Evolutionary conservation across 371 early-diverging fungal genomes (phyloP).

Genomic region (Mucor racemosus): DNA sequence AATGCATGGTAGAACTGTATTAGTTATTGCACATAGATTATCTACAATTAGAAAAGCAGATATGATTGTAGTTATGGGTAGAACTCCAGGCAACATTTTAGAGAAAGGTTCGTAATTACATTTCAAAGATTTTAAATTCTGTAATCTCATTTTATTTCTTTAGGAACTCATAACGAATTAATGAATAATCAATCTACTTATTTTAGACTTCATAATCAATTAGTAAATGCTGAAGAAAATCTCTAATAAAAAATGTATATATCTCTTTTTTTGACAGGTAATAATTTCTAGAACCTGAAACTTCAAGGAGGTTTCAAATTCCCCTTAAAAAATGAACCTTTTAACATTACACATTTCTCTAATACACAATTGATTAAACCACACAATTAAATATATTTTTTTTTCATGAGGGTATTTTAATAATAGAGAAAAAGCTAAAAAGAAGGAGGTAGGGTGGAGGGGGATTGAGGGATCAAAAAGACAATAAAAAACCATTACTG

Average conservation of each 20-base stretch:
- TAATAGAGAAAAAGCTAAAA: not conserved
- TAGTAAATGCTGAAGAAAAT: conserved; percentile 28
- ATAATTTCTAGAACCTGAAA: not conserved
- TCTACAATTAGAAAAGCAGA: conserved; percentile 75
- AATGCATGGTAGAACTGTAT: conserved; percentile 72
- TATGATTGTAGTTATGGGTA: conserved; percentile 70
- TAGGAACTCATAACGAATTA: conserved; percentile 62
- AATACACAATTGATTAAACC: not conserved
- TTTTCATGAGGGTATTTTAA: conserved; percentile 8
- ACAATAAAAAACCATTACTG: too few species aligned
- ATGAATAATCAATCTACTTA: conserved; percentile 57
- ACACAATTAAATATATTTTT: not conserved
- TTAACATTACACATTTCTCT: too few species aligned
- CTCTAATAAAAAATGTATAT: conserved; percentile 5
- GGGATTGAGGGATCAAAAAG: not conserved
- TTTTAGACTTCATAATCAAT: conserved; percentile 50
- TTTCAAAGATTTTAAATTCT: not conserved
- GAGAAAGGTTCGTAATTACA: conserved; percentile 53
- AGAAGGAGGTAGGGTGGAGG: not conserved
- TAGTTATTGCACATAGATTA: conserved; percentile 82
- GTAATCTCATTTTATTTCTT: not conserved
- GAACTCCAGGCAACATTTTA: conserved; percentile 62
- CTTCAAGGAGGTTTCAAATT: not conserved
- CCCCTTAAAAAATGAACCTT: not conserved
- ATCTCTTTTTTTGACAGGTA: not conserved